Evolutionary conservation across 2,329 filamentous ascomycete species (phyloP), one percentile per base, ranked within the genome.

Genomic region (Ceratocystis colombiana): DNA sequence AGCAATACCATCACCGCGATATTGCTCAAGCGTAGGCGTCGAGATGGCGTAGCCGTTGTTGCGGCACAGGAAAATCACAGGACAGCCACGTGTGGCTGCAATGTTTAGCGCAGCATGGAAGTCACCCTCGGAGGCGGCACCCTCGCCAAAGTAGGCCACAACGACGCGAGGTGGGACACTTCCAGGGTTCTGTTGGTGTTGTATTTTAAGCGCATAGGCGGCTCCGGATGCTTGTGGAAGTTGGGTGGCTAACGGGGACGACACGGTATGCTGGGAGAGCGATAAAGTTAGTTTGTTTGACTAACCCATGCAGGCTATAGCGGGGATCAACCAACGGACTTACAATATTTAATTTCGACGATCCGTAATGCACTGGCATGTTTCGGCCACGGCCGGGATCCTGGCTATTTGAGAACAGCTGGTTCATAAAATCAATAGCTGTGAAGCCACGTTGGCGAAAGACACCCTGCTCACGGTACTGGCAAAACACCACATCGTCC

Each of bases 281-380:
- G 6, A 48, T 3, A 17, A 1, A n/a, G 41, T 57, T 37, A 57
- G 61, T 59, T 20, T 20, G 57, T 25, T 41, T 6, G 20, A n/a
- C 57, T 5, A 46, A 20, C 22, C 55, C n/a, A 25, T 28, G 37
- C 3, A n/a, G 28, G 20, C 30, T 50, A 6, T 30, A 17, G 5
- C 15, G 6, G 15, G 2, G 37, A 15, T 5, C 12, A n/a, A 50
- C 15, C 12, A 17, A 28, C 22, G n/a, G 25, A 78, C 84, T 74
- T 74, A 92, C 88, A 72, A 96, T 91, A 71, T 96, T 90, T 67
- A 95, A 79, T 69, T 89, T 86, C 67, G 81, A 84, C 74, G 88
- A 91, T 61, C 92, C 92, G 72, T 97, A 99, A 76, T 99, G 94
- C 15, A 97, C 89, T 0, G 94, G 94, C 94, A 99, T 99, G 72